Conservation (phyloP, 768 basidiomycete genomes). For the Baorangia bicolor region DNA sequence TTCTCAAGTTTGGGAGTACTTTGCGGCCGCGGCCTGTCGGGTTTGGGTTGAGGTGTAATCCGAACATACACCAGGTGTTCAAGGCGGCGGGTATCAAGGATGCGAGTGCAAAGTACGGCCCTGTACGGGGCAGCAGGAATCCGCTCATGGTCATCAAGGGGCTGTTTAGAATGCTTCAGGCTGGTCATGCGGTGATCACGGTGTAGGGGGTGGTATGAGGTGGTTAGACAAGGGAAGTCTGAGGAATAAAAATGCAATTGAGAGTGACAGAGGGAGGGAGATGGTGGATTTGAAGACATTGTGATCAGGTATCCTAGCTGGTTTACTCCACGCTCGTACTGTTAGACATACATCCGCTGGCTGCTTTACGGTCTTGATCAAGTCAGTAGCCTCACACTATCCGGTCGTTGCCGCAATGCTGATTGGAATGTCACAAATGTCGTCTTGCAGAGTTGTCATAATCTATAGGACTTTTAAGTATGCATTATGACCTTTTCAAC, state of each 20-base stretch:
- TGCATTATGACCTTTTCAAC: too few species aligned
- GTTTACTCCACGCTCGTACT: background rate
- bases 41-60: conserved; percentile 90
- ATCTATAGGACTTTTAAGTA: too few species aligned
- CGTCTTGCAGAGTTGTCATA: too few species aligned
- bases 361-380: too few species aligned
- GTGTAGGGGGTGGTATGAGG: conserved; percentile 68
- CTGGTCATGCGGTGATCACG: conserved; percentile 86
- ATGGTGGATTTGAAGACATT: conserved; percentile 65
- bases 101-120: conserved; percentile 88
- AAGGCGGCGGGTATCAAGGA: conserved; percentile 96
- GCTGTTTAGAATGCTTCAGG: conserved; percentile 77
- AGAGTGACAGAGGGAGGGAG: conserved; percentile 80
- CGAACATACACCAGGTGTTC: conserved; percentile 83
- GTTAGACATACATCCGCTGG: background rate
- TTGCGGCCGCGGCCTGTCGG: conserved; percentile 84
- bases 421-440: too few species aligned
- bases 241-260: conserved; percentile 63
- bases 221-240: conserved; percentile 74
- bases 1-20: conserved; percentile 87
- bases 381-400: background rate
- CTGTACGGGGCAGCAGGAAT: conserved; percentile 93
- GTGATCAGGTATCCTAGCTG: conserved; percentile 4
- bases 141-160: conserved; percentile 76
- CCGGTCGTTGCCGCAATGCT: too few species aligned